Percentiles rank a stretch among this genome's conserved stretches.
These are phyloP conservation scores for Solanum lycopersicoides DNA, from an alignment of 257 asterid genomes.

Conservation along the genomic window DNA sequence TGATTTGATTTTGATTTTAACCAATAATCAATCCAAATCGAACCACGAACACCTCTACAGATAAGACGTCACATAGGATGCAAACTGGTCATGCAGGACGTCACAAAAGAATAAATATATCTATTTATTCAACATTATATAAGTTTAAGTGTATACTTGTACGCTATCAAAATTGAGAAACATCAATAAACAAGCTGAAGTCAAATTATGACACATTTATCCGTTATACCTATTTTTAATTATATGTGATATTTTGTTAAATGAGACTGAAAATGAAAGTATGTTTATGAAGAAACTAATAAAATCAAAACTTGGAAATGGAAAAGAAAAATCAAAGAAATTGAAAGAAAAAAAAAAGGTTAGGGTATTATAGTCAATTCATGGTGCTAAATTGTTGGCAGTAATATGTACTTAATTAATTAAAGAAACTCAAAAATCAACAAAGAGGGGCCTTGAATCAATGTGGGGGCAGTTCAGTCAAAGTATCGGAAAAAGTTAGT, in stretches of 20 bases:
- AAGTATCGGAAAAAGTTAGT: slow-evolving; percentile 17
- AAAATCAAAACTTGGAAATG: not conserved
- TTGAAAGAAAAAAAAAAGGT: not conserved
- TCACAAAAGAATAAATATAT: not conserved
- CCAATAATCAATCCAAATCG: too few relatives aligned
- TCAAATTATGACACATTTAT: too few relatives aligned
- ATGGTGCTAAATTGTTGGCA: not conserved
- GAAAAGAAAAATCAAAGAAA: not conserved
- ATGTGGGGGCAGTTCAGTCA: slow-evolving; percentile 52
- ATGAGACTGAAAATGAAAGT: not conserved
- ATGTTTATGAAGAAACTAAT: not conserved
- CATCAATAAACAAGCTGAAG: too few relatives aligned
- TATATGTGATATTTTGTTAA: not conserved
- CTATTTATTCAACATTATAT: not conserved
- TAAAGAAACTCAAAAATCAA: slow-evolving; percentile 24
- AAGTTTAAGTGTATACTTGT: too few relatives aligned
- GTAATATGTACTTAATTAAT: not conserved
- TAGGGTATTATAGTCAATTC: not conserved
- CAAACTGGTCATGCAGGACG: not conserved
- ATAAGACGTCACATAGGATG: too few relatives aligned
- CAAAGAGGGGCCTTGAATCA: slow-evolving; percentile 39
- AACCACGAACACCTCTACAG: too few relatives aligned
- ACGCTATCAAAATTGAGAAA: not conserved
- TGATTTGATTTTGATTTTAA: too few relatives aligned
- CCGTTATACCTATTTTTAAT: too few relatives aligned